Conservation (phyloP, 148 eudicot species). For the Oxyria digyna region DNA sequence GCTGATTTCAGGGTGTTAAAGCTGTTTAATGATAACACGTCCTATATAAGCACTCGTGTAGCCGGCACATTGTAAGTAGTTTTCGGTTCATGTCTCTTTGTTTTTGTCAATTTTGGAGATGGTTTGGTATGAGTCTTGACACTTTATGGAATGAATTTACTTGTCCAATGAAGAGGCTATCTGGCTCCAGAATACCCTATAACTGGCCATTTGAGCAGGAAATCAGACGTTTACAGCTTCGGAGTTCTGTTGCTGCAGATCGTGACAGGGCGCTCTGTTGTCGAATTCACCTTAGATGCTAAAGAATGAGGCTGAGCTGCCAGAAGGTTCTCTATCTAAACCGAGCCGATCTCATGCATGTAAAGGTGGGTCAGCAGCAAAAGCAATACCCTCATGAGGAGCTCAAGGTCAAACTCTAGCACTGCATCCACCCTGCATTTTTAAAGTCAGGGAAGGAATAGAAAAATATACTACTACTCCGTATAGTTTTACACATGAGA, state of each 20-base stretch:
- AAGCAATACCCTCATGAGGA: not conserved
- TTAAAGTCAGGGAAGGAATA: not conserved
- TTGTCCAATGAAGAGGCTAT: slow-evolving; percentile 53
- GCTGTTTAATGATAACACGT: slow-evolving; percentile 23
- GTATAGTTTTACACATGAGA: not conserved
- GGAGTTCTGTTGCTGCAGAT: slow-evolving; percentile 73
- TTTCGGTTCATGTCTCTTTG: not conserved
- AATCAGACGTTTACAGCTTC: slow-evolving; percentile 91
- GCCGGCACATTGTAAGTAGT: slow-evolving; percentile 63
- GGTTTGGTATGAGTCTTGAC: too few species aligned
- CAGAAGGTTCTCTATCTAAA: slow-evolving; percentile 16
- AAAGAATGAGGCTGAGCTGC: slow-evolving; percentile 12
- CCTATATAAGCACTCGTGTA: slow-evolving; percentile 55
- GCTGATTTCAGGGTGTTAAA: slow-evolving; percentile 55
- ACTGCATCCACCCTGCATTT: not conserved
- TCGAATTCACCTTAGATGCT: slow-evolving; percentile 39
- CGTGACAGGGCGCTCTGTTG: slow-evolving; percentile 23
- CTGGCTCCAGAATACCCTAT: slow-evolving; percentile 87
- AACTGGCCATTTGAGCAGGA: slow-evolving; percentile 66
- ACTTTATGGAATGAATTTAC: not conserved
- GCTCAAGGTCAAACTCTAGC: not conserved
- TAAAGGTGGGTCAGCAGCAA: slow-evolving; percentile 20
- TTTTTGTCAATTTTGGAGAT: not conserved
- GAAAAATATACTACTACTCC: too few species aligned
- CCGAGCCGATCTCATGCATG: slow-evolving; percentile 37